Conservation (phyloP, 1,139 yeast genomes). For the Blastobotrys persicus region DNA sequence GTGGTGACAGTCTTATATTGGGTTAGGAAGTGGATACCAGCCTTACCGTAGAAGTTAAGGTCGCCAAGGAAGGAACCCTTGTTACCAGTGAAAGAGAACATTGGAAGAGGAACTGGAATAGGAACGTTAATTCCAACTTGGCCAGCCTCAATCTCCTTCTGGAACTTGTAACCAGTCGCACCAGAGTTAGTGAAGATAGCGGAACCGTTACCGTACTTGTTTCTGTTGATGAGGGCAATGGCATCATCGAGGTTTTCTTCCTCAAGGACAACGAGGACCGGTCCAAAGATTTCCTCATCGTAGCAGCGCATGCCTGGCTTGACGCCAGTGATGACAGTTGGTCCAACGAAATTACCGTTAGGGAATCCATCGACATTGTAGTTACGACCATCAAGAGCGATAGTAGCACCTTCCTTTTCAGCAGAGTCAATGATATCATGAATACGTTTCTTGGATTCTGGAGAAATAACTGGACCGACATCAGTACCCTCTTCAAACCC, state of each 20-base stretch:
- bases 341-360: conserved; percentile 73
- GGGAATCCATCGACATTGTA: conserved; percentile 51
- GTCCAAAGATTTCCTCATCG: conserved; percentile 76
- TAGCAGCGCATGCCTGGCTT: conserved; percentile 70
- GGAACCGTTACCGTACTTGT: conserved; percentile 73
- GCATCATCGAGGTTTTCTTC: conserved; percentile 74
- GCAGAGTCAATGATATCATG: conserved; percentile 56
- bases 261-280: conserved; percentile 63
- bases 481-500: conserved; percentile 64
- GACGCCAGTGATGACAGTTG: conserved; percentile 63
- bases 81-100: conserved; percentile 79
- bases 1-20: conserved; percentile 75
- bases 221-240: conserved; percentile 59
- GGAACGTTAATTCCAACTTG: conserved; percentile 82
- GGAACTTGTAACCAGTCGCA: conserved; percentile 66
- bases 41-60: conserved; percentile 75
- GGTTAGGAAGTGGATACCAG: conserved; percentile 69
- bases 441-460: conserved; percentile 55
- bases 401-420: conserved; percentile 52
- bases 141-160: conserved; percentile 68
- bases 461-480: conserved; percentile 71
- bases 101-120: conserved; percentile 80
- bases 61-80: conserved; percentile 78
- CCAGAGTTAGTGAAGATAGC: conserved; percentile 72
- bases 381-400: conserved; percentile 65